phyloP scores from a whole-genome alignment of 495 filamentous ascomycete species.

The Haplographium delicatum region DNA sequence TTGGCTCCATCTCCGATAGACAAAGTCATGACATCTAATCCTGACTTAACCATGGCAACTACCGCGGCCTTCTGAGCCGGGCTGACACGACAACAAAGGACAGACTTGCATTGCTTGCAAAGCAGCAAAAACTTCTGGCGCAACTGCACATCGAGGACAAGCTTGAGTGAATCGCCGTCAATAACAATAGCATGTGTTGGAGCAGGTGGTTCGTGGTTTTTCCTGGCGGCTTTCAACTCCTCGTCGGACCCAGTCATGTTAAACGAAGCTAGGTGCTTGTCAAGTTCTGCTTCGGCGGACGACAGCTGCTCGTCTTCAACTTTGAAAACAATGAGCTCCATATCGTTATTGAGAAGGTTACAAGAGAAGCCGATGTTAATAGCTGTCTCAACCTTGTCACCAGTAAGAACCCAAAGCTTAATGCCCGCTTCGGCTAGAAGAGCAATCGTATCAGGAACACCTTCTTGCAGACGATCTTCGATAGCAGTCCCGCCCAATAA shows the following conservation, averaged over 20 bases:
- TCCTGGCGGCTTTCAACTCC: constrained; percentile 72
- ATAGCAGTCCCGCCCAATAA: constrained; percentile 96
- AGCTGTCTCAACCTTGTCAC: constrained; percentile 98
- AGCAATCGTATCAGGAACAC: constrained; percentile 94
- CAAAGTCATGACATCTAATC: constrained; percentile 94
- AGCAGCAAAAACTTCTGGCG: constrained; percentile 90
- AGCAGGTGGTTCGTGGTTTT: constrained; percentile 76
- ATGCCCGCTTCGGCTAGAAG: constrained; percentile 91
- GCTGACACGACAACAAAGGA: constrained; percentile 96
- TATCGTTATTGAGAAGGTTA: constrained; percentile 93
- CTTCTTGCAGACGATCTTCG: constrained; percentile 95
- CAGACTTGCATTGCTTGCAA: constrained; percentile 96
- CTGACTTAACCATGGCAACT: constrained; percentile 88
- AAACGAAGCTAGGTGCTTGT: constrained; percentile 67
- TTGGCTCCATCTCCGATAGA: constrained; percentile 97
- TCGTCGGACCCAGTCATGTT: constrained; percentile 80
- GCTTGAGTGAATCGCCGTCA: constrained; percentile 88
- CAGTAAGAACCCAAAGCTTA: constrained; percentile 99
- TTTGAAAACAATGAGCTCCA: constrained; percentile 94
- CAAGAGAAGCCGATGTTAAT: constrained; percentile 99
- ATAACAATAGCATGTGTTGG: constrained; percentile 95
- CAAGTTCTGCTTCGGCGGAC: constrained; percentile 61
- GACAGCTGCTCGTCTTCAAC: constrained; percentile 66
- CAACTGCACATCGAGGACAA: constrained; percentile 76
- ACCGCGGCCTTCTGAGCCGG: constrained; percentile 98